These are phyloP conservation scores for Dryas alaskensis DNA, from an alignment of 306 rosid species.

Conservation along the genomic window DNA sequence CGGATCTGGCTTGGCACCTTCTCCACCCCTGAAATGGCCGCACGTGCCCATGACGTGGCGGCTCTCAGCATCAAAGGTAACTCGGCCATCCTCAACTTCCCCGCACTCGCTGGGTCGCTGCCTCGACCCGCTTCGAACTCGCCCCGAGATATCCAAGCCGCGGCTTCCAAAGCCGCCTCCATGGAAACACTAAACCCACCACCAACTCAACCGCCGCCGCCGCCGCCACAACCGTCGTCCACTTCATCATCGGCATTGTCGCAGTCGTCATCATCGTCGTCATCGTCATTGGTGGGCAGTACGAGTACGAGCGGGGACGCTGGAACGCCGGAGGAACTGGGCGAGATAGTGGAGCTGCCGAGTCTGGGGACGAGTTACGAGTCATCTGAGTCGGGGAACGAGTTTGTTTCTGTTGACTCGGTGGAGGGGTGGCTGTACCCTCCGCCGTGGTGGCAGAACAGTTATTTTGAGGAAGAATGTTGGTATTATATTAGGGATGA, in stretches of 20 bases:
- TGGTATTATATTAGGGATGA: conserved; percentile 29
- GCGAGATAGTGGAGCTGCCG: conserved; percentile 71
- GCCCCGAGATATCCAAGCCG: conserved; percentile 83
- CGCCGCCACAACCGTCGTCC: conserved; percentile 10
- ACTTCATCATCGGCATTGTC: conserved; percentile 19
- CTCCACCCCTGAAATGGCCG: conserved; percentile 94
- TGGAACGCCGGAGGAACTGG: conserved; percentile 62
- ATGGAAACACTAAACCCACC: conserved; percentile 39
- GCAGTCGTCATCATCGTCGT: conserved; percentile 19
- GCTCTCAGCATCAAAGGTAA: conserved; percentile 73
- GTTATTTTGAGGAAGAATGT: conserved; percentile 27
- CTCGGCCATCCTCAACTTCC: conserved; percentile 93
- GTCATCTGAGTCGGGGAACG: conserved; percentile 29
- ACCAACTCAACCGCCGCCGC: background rate
- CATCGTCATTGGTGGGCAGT: background rate
- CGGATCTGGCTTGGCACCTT: conserved; percentile 98
- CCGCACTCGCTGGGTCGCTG: conserved; percentile 53
- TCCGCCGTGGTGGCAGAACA: conserved; percentile 26
- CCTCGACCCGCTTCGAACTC: conserved; percentile 79
- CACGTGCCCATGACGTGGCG: conserved; percentile 98
- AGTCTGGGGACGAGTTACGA: conserved; percentile 49
- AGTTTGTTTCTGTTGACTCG: conserved; percentile 35
- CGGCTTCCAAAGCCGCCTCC: conserved; percentile 81
- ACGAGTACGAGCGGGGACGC: conserved; percentile 15
- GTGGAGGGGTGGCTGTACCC: conserved; percentile 41